Evolutionary conservation across 179 eudicot species (phyloP).

Genomic region (Beta lomatogona): DNA sequence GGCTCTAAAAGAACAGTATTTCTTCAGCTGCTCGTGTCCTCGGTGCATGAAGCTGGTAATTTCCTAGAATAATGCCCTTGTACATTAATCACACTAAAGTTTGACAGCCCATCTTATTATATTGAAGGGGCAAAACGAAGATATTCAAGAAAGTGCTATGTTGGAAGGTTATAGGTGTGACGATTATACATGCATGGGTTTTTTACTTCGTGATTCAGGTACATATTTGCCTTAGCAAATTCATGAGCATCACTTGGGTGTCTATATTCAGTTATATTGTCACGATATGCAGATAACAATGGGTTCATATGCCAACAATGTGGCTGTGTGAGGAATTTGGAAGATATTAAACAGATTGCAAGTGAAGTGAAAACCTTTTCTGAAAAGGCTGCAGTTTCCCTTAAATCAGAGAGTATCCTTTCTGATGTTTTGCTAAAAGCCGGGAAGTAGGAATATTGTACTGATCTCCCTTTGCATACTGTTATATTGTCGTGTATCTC

Average conservation of each 20-base stretch:
- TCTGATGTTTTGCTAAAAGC: conserved; percentile 6
- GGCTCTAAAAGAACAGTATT: conserved; percentile 79
- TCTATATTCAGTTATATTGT: conserved; percentile 18
- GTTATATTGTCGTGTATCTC: not conserved
- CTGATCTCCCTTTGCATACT: not conserved
- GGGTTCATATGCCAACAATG: conserved; percentile 85
- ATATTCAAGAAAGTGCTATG: conserved; percentile 81
- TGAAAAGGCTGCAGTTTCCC: conserved; percentile 59
- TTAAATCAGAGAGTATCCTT: conserved; percentile 74
- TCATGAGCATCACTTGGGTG: not conserved
- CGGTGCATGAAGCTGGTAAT: conserved; percentile 73
- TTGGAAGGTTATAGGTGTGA: conserved; percentile 90
- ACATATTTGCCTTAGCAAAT: conserved; percentile 20
- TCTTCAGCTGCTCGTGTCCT: conserved; percentile 74
- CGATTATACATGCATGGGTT: conserved; percentile 58
- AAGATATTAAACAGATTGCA: conserved; percentile 62
- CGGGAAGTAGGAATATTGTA: not conserved
- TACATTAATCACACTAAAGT: not conserved
- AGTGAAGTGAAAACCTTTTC: conserved; percentile 61
- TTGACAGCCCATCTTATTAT: conserved; percentile 13
- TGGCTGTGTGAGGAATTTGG: conserved; percentile 60
- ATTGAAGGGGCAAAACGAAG: conserved; percentile 70
- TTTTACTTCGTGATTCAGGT: conserved; percentile 82
- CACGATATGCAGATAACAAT: conserved; percentile 50
- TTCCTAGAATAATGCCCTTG: not conserved